Evolutionary conservation across 1,139 yeast species (phyloP), one percentile per base, ranked within the genome.

Genomic region (Blastobotrys indianensis): DNA sequence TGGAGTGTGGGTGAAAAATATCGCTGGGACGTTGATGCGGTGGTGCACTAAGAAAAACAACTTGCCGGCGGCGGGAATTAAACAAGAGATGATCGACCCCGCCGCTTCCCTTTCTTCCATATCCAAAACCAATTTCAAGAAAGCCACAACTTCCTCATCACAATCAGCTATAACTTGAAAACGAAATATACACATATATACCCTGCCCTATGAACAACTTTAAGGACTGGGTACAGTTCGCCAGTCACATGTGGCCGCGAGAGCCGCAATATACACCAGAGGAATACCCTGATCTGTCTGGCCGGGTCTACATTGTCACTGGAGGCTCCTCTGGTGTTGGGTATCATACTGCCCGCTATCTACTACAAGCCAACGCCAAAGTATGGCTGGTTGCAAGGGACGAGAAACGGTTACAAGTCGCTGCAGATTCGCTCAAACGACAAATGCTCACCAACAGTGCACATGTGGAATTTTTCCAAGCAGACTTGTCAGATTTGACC

Each of bases 401-500:
- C 35, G 59, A 58, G 45, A 51, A 55, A 7, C 71, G 68, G 49
- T 66, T 73, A 9, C 55, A 61, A 3, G 56, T 48, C 0, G 73
- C 74, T 4, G 62, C 69, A 33, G 60, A 61, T n/a, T 28, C 57
- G 23, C 53, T 75, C 39, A 54, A 56, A 34, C 49, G 54, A 8
- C 62, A 59, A 32, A 43, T 61, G 11, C 58, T 60, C 12, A 50
- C 49, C 8, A 20, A 20, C 25, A 20, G 25, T 7, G 59, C 58
- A 29, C 39, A 52, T 9, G 50, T 65, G 13, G 57, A 54, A 40
- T 55, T 36, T 38, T 45, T 63, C 28, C 43, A 53, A 16, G 51
- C 70, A 23, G 82, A 78, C 54, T 67, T 73, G 44, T 53, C 67
- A 30, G 80, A 77, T 53, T 64, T 78, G 48, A 54, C 66, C 8